These are phyloP conservation scores for Jasminum sambac DNA, from an alignment of 257 asterid species.

Conservation along the genomic window DNA sequence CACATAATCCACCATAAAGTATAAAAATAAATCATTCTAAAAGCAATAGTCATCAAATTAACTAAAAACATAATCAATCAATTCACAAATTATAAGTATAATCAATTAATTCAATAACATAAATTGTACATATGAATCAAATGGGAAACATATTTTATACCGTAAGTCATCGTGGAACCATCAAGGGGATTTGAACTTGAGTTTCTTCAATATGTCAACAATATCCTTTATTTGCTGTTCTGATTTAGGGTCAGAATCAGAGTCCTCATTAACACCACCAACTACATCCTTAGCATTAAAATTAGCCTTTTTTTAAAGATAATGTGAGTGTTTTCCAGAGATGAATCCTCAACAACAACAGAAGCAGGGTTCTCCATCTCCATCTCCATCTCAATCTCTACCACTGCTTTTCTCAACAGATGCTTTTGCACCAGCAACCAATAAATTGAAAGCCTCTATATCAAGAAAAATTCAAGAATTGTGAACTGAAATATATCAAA, in stretches of 20 bases:
- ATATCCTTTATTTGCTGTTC: slow-evolving; percentile 66
- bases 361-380: slow-evolving; percentile 38
- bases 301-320: slow-evolving; percentile 31
- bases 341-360: slow-evolving; percentile 32
- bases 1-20: not conserved
- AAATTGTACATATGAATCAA: slow-evolving; percentile 1
- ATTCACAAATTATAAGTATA: too few relatives aligned
- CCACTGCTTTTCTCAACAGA: slow-evolving; percentile 61
- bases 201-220: slow-evolving; percentile 66
- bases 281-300: slow-evolving; percentile 34
- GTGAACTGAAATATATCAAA: slow-evolving; percentile 23
- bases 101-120: slow-evolving; percentile 17
- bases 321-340: slow-evolving; percentile 39
- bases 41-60: not conserved
- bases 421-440: slow-evolving; percentile 88
- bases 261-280: slow-evolving; percentile 49
- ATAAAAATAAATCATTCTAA: not conserved
- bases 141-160: slow-evolving; percentile 41
- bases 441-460: slow-evolving; percentile 30
- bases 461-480: slow-evolving; percentile 22
- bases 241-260: slow-evolving; percentile 54
- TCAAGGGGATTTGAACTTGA: slow-evolving; percentile 85
- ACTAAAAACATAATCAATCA: not conserved
- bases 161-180: slow-evolving; percentile 59
- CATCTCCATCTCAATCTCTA: slow-evolving; percentile 37